Evolutionary conservation across 2,329 filamentous ascomycete species (phyloP).

Genomic region (Arthrinium phaeospermum): DNA sequence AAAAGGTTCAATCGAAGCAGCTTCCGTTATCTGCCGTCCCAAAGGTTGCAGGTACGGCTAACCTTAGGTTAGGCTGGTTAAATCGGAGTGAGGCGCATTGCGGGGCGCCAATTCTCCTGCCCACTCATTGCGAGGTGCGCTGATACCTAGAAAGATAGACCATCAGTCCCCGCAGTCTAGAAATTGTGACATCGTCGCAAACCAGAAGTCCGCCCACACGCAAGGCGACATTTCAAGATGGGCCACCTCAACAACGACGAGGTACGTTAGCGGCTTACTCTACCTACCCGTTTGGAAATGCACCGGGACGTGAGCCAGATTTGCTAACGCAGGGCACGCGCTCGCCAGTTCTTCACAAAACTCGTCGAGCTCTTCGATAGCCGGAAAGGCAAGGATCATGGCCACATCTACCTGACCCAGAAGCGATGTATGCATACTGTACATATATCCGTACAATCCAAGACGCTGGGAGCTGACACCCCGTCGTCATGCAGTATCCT

Average conservation of each 20-base stretch:
- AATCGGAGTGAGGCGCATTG: background rate
- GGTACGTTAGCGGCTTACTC: constrained; percentile 42
- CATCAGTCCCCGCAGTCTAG: constrained; percentile 1
- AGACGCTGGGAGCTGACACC: constrained; percentile 8
- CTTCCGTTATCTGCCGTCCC: no score
- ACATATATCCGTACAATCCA: background rate
- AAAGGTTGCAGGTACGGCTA: background rate
- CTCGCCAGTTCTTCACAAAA: constrained; percentile 74
- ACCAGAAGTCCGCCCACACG: background rate
- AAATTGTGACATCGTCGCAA: background rate
- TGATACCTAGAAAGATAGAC: background rate
- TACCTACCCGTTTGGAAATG: background rate
- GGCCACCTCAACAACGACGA: constrained; percentile 66
- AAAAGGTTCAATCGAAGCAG: background rate
- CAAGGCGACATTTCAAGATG: constrained; percentile 36
- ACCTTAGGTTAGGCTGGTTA: background rate
- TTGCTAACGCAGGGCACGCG: constrained; percentile 15
- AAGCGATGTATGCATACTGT: constrained; percentile 61
- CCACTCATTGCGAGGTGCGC: background rate
- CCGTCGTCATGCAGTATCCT: constrained; percentile 44
- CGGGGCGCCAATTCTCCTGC: constrained; percentile 1
- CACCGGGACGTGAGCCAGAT: background rate
- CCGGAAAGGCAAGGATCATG: constrained; percentile 72
- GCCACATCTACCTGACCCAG: constrained; percentile 76
- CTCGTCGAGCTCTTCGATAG: constrained; percentile 71